Percentiles rank a stretch among this genome's conserved stretches.
Conservation (phyloP, 495 filamentous ascomycete species). For the Penicillium chermesinum region DNA sequence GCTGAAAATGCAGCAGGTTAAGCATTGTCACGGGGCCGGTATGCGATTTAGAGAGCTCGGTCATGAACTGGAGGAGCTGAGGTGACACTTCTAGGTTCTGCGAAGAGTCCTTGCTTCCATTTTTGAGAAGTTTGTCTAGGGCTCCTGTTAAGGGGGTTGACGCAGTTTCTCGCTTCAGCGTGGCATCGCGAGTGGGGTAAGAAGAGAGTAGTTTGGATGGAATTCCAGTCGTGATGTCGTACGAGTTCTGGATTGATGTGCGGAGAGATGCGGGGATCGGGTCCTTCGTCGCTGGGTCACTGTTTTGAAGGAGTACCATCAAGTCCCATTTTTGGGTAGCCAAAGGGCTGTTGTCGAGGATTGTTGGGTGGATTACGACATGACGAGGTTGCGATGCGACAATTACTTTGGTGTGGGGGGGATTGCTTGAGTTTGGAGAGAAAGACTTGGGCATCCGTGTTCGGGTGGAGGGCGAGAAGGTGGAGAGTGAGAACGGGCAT, state of each 20-base stretch:
- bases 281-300: conserved; percentile 4
- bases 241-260: conserved; percentile 29
- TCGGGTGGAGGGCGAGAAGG: conserved; percentile 34
- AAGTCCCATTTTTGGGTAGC: conserved; percentile 53
- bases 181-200: conserved; percentile 43
- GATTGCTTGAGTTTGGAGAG: conserved; percentile 18
- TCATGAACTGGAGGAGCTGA: conserved; percentile 49
- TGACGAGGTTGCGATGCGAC: conserved; percentile 37
- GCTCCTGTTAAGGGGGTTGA: conserved; percentile 37
- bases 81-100: conserved; percentile 52
- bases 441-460: conserved; percentile 21
- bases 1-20: conserved; percentile 60
- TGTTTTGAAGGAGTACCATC: conserved; percentile 45
- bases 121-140: conserved; percentile 22
- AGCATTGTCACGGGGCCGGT: conserved; percentile 57
- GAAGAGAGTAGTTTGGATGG: conserved; percentile 45
- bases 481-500: conserved; percentile 48
- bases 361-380: conserved; percentile 48
- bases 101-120: conserved; percentile 27
- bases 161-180: conserved; percentile 37
- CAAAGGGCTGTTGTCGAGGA: conserved; percentile 42
- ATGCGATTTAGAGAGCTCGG: conserved; percentile 19
- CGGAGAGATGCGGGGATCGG: conserved; percentile 34
- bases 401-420: conserved; percentile 38
- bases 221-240: conserved; percentile 50